phyloP scores from a whole-genome alignment of 805 yeast genomes.

The Candida ulmi region DNA sequence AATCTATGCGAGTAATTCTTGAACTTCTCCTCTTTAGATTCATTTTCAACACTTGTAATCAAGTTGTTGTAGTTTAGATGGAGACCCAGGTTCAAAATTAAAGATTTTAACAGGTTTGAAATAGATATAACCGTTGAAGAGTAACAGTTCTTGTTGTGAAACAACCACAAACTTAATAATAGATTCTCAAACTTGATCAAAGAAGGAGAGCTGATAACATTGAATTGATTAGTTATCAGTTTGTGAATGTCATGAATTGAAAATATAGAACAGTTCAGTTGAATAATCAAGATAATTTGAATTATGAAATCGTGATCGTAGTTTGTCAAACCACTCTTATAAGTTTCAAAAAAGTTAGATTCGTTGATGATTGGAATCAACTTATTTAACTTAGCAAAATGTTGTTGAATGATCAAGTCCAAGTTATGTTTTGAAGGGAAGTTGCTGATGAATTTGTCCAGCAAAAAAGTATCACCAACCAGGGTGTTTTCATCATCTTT shows the following conservation, averaged over 20 bases:
- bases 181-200: slow-evolving; percentile 19
- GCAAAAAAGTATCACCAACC: slow-evolving; percentile 9
- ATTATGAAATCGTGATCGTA: slow-evolving; percentile 24
- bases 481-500: slow-evolving; percentile 22
- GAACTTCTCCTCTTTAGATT: slow-evolving; percentile 18
- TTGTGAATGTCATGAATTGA: slow-evolving; percentile 24
- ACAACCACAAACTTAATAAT: slow-evolving; percentile 18
- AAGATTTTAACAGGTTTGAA: slow-evolving; percentile 15
- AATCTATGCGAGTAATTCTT: slow-evolving; percentile 24
- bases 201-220: slow-evolving; percentile 8
- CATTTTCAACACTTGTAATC: slow-evolving; percentile 5
- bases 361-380: slow-evolving; percentile 24
- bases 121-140: slow-evolving; percentile 17
- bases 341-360: slow-evolving; percentile 16
- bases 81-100: slow-evolving; percentile 22
- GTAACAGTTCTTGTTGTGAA: slow-evolving; percentile 23
- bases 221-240: slow-evolving; percentile 14
- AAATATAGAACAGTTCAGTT: slow-evolving; percentile 23
- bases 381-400: slow-evolving; percentile 19
- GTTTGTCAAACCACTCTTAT: slow-evolving; percentile 7
- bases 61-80: slow-evolving; percentile 21
- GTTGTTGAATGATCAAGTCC: slow-evolving; percentile 21
- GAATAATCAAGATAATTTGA: slow-evolving; percentile 38
- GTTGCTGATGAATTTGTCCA: slow-evolving; percentile 16
- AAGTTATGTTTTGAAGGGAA: slow-evolving; percentile 24